Evolutionary conservation across 805 yeast genomes (phyloP), one percentile per base, ranked within the genome.

Genomic region (Yamadazyma nakazawae): DNA sequence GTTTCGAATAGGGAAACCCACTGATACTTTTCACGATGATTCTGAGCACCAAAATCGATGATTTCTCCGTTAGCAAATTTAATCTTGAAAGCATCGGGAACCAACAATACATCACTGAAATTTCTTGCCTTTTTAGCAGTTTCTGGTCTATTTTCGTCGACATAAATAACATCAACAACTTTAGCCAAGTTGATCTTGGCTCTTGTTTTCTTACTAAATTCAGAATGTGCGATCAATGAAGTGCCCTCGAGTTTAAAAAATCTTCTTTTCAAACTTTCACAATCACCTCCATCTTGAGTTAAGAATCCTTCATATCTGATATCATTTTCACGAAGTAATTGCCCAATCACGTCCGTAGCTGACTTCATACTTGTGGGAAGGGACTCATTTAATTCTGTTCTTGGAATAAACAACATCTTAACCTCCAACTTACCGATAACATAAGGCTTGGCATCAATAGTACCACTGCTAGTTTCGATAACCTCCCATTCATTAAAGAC

Each of bases 261-360:
- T 47, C 97, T 75, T 53, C 85, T 79, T 54, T 86, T 80, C 82
- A 91, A 80, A 25, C 74, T 69, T 13, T 75, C 78, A 54, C 94
- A 79, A 67, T 91, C 98, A 9, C 97, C 97, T 16, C 98, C 98
- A 58, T 85, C 88, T 66, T 91, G 98, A 56, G 81, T 80, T 67
- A 92, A 68, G 57, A 71, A 83, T 0, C 97, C 97, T 59, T 85
- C 84, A 57, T 69, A 68, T 1, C 40, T 37, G 16, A 56, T 39
- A 9, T 53, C 40, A 7, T 55, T 41, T 46, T 70, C 74, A 18
- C 55, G 48, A 31, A 48, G 52, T 44, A 72, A 54, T 30, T 68
- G 68, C 19, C 61, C 61, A 34, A 70, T 54, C 24, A 66, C 58
- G 37, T 70, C 75, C 46, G 52, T 59, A 1, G 74, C 73, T 42